Base-by-base conservation (phyloP, 371 early-diverging fungal genomes). In the Apophysomyces trapeziformis region DNA sequence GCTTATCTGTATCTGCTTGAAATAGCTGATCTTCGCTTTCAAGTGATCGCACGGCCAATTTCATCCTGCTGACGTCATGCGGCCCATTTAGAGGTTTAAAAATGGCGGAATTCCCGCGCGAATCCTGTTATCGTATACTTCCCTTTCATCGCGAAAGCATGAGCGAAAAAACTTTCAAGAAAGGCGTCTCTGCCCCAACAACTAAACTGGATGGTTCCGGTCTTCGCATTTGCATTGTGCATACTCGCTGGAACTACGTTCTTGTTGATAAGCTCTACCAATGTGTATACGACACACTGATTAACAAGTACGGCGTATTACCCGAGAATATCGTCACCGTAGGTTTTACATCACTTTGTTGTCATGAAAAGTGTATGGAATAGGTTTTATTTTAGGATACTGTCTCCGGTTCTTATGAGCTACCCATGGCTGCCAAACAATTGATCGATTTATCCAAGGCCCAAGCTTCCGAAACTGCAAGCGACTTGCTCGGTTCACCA, bases 341-440 rank as follows among this genome's bases (percentile, higher is more conserved):
- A 79, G 73, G 68, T 64, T 7, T 56, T 26, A 26, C 32, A 26
- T 38, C 13, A 21, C 21, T 57, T n/a, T 16, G 11, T 2, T 56
- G 21, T 14, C n/a, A 47, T 38, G n/a, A 37, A 58, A 16, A 54
- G 36, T 7, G 61, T 57, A 59, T 12, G 35, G 45, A 16, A 56
- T 14, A 11, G 37, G 21, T 21, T 61, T 38, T 16, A 56, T 39
- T 43, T 16, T 63, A 81, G 82, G 85, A 89, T 57, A 82, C 90
- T 38, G 97, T 98, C 0, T 92, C 97, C 7, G 99, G 99, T 21
- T 86, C 96, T 2, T 98, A 90, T 73, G 99, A 98, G 77, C 87
- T 98, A 13, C 99, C 99, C 6, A 93, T 93, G 79, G 96, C 95
- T 9, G 89, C 94, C 61, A 87, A 93, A 75, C 77, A 84, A 47